Base-by-base conservation (phyloP, 1,284 basidiomycete genomes). In the Ceratorhiza oryzae-sativae region DNA sequence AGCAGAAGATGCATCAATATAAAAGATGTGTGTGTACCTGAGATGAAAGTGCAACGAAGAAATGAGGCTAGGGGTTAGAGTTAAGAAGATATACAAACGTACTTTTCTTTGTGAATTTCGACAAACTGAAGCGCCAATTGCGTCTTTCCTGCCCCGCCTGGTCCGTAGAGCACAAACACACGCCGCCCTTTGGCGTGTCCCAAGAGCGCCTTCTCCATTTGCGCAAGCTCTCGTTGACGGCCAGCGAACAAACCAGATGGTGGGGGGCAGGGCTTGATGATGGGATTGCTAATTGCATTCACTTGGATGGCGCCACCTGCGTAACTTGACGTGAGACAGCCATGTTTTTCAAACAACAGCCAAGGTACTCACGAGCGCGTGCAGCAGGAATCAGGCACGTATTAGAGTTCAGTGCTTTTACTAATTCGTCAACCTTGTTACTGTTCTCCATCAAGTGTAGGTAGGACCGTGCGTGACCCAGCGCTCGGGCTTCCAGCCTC, bases 131-230 rank as follows among this genome's bases (percentile, higher is more conserved):
- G 46, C 5, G 46, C 61, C 45, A 63, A 34, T 32, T 63, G 61
- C 15, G 61, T 63, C n/a, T 63, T 63, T n/a, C 61, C 61, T 10
- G 61, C 61, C 13, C 61, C 61, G 6, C 61, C 61, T 1, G 46
- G 42, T 30, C 61, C 61, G 23, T 63, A 36, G 4, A 63, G 32
- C 13, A 63, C 61, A 30, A 45, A 63, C n/a, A 63, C 46, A 15
- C 46, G 25, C 3, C 46, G 45, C 30, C 32, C 46, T 27, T 55
- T 23, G 5, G 49, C 39, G 12, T 23, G 18, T n/a, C 55, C 63
- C 9, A 15, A 51, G 25, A 55, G n/a, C 15, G 15, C 53, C 9
- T 32, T 34, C 34, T 55, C 34, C 27, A 67, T 41, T 42, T 67
- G 32, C 8, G 10, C 23, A 23, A 67, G 45, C 23, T 41, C 63